Base-by-base conservation (phyloP, 2,329 filamentous ascomycete genomes). In the Akanthomyces muscarius region DNA sequence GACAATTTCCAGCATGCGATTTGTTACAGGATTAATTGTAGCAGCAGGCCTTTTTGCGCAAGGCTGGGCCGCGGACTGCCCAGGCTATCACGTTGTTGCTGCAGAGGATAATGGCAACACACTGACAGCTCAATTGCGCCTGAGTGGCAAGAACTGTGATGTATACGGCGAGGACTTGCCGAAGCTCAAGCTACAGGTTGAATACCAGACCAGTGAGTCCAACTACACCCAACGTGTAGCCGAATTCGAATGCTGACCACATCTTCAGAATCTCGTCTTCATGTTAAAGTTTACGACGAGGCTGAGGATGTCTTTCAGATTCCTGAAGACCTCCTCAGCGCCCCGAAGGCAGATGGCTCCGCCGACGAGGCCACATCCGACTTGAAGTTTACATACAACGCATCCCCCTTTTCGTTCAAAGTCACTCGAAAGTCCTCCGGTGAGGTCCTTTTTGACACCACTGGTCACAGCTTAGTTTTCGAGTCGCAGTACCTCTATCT, bases 401-500 rank as follows among this genome's bases (percentile, higher is more conserved):
- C 73, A 53, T 67, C 74, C 2, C 89, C 89, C 0, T 91, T 92
- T 75, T 86, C 83, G 13, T 92, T 92, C 75, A 81, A 78, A 0
- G 80, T 93, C 11, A 73, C 70, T 6, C 75, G 80, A 7, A 65
- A 68, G 6, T 70, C 70, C 44, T 76, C 75, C 1, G 70, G 73
- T 0, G 78, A 82, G 38, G 78, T 86, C 1, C 75, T 93, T 3
- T 92, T 93, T 50, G 87, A 93, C 69, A 90, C 89, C 0, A 85
- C 86, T 0, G 87, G 82, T 1, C 83, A 84, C 4, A 78, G 80
- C 10, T 76, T 95, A 13, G 79, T 95, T 50, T 95, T 92, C 68
- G 88, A 95, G 75, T 86, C 85, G 13, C 90, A 95, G 73, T 95
- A 92, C 69, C 75, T 95, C 28, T 85, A 87, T 23, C 79, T 94